A percentile compares a stretch with the other conserved stretches of the same genome.
phyloP scores from a whole-genome alignment of 352 stramenopile species.

The Globisporangium barbulae region DNA sequence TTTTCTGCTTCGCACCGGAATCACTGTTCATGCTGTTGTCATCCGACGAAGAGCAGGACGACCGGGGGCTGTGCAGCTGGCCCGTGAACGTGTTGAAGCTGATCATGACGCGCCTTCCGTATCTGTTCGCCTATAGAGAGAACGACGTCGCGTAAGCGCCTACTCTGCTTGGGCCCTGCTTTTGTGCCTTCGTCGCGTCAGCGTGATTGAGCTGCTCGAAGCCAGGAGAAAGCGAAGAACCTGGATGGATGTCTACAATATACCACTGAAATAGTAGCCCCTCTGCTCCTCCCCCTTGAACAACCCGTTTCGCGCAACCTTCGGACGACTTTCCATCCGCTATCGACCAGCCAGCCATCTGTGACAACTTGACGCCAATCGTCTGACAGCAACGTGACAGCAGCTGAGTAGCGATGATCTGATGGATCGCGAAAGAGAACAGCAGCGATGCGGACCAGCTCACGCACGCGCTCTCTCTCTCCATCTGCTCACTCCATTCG shows the following conservation, averaged over 20 bases:
- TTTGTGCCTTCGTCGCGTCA: neutral
- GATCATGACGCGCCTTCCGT: conserved; percentile 43
- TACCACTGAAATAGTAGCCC: neutral
- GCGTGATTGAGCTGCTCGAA: neutral
- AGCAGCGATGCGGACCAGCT: too few relatives aligned
- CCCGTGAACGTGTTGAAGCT: conserved; percentile 72
- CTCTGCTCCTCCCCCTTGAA: neutral
- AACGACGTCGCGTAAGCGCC: neutral
- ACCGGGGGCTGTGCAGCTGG: conserved; percentile 10
- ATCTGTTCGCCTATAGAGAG: neutral
- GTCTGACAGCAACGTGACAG: neutral
- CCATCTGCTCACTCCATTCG: too few relatives aligned
- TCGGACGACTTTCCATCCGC: neutral
- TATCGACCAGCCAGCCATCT: neutral
- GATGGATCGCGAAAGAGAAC: too few relatives aligned
- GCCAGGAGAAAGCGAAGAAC: neutral
- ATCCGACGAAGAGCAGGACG: conserved; percentile 7
- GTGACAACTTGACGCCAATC: neutral
- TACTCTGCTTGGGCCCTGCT: neutral
- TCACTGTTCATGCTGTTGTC: conserved; percentile 10
- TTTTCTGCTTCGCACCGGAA: conserved; percentile 21
- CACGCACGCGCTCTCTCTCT: too few relatives aligned
- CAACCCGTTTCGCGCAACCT: neutral
- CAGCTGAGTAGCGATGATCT: too few relatives aligned
- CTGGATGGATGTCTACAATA: neutral